Evolutionary conservation across 2,329 filamentous ascomycete genomes (phyloP).

Genomic region (Colletotrichum limetticola): DNA sequence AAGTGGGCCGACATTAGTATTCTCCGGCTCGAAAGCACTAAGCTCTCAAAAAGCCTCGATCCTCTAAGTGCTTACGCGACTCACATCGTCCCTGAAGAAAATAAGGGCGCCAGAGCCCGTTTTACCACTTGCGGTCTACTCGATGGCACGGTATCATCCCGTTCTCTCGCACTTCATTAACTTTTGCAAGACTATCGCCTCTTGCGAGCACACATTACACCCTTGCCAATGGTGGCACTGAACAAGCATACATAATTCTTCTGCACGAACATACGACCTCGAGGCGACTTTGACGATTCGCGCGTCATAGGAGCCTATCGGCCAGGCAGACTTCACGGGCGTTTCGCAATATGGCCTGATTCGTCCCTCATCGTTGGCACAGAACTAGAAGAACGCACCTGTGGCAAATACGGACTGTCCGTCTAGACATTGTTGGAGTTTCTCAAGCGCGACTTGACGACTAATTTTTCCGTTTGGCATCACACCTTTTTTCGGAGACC

Average conservation of each 20-base stretch:
- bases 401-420: constrained; percentile 4
- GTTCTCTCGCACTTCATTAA: not conserved
- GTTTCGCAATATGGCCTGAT: not conserved
- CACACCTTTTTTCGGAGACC: constrained; percentile 1
- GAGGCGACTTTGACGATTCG: not conserved
- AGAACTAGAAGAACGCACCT: constrained; percentile 3
- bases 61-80: not conserved
- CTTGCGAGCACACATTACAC: not conserved
- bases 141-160: not conserved
- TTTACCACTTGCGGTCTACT: not conserved
- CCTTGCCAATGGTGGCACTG: not conserved
- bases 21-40: not conserved
- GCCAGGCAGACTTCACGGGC: not conserved
- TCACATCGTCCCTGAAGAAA: not conserved
- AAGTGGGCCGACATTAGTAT: constrained; percentile 41
- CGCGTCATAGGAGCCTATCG: not conserved
- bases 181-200: not conserved
- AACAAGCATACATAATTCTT: constrained; percentile 15
- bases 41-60: not conserved
- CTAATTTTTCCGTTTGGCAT: constrained; percentile 31
- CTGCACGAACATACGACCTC: not conserved
- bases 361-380: not conserved
- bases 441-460: constrained; percentile 33
- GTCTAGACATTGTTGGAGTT: constrained; percentile 27
- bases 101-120: not conserved